Percentiles rank a stretch among this genome's conserved stretches.
These are phyloP conservation scores for Chrysanthemum makinoi DNA, from an alignment of 129 eudicot species.

Conservation along the genomic window DNA sequence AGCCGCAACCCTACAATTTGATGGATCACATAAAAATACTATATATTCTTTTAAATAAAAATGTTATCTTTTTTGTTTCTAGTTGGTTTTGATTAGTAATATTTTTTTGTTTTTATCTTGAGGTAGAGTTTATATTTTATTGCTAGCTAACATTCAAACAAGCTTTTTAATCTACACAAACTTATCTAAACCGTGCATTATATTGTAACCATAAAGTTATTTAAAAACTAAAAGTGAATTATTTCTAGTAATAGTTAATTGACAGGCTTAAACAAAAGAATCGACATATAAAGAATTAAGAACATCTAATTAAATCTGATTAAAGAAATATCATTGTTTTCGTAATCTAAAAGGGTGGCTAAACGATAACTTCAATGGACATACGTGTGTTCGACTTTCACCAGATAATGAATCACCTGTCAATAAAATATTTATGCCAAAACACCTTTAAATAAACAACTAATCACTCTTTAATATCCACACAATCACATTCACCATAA, in stretches of 20 bases:
- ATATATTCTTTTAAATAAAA: background rate
- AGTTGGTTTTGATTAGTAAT: background rate
- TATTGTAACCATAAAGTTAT: background rate
- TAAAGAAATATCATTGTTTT: background rate
- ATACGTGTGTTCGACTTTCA: background rate
- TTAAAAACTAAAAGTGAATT: background rate
- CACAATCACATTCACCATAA: background rate
- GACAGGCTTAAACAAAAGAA: background rate
- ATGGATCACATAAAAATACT: slow-evolving; percentile 3
- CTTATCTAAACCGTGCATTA: background rate
- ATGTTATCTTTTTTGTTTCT: background rate
- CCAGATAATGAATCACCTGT: slow-evolving; percentile 7
- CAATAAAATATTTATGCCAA: background rate
- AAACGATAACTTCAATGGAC: slow-evolving; percentile 25
- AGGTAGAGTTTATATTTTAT: too few relatives aligned
- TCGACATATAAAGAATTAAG: slow-evolving; percentile 3
- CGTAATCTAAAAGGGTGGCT: slow-evolving; percentile 21
- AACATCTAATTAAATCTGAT: background rate
- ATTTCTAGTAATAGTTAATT: background rate
- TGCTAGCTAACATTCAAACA: too few relatives aligned
- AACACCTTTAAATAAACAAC: background rate
- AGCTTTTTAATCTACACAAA: background rate
- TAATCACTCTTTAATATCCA: background rate
- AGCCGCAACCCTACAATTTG: slow-evolving; percentile 18
- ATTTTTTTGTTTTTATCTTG: too few relatives aligned